A percentile compares a stretch with the other conserved stretches of the same genome.
Conservation (phyloP, 768 basidiomycete genomes). For the Phlebiopsis flavidoalba region DNA sequence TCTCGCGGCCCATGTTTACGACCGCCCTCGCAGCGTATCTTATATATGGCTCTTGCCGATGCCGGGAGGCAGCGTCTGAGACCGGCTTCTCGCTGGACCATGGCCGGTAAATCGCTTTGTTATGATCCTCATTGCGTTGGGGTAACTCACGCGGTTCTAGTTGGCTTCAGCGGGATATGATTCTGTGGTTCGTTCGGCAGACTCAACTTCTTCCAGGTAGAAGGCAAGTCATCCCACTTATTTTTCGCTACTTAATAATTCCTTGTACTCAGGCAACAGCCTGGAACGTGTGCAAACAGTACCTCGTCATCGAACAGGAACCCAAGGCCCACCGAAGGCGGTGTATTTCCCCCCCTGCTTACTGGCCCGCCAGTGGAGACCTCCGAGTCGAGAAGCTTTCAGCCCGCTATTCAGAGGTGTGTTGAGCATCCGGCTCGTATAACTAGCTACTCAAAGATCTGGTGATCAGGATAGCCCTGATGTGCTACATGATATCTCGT, state of each 20-base stretch:
- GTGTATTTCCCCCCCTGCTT: conserved; percentile 53
- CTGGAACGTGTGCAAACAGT: conserved; percentile 49
- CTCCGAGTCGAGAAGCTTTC: conserved; percentile 46
- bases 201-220: conserved; percentile 42
- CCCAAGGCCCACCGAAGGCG: conserved; percentile 31
- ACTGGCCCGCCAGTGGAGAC: conserved; percentile 56
- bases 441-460: too few relatives aligned
- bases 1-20: conserved; percentile 2
- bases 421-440: conserved; percentile 34
- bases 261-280: conserved; percentile 16
- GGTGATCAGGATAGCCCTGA: conserved; percentile 49
- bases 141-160: conserved; percentile 16
- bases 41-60: neutral
- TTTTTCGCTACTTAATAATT: neutral
- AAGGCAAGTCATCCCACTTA: conserved; percentile 26
- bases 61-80: neutral
- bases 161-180: conserved; percentile 53
- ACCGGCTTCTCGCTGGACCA: conserved; percentile 8
- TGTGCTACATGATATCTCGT: conserved; percentile 48
- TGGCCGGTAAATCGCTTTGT: conserved; percentile 2
- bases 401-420: conserved; percentile 39
- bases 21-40: conserved; percentile 8
- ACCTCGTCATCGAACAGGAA: conserved; percentile 53
- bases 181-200: conserved; percentile 47
- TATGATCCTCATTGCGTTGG: too few relatives aligned